phyloP scores from a whole-genome alignment of 2,329 filamentous ascomycete genomes.

The Aureobasidium sp. region DNA sequence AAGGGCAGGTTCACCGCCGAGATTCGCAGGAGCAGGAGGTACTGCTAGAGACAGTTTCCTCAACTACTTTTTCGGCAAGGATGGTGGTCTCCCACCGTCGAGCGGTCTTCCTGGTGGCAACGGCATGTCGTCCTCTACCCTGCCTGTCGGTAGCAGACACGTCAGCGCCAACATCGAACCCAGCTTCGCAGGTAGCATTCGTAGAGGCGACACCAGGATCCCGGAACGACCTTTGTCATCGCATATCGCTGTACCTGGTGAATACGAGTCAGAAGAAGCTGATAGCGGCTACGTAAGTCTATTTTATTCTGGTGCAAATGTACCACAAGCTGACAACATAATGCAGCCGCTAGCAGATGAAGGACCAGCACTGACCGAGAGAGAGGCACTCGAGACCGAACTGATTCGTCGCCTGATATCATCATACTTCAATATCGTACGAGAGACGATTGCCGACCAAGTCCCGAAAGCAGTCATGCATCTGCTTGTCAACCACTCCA shows the following conservation, averaged over 20 bases:
- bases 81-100: slow-evolving; percentile 52
- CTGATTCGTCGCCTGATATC: slow-evolving; percentile 93
- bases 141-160: slow-evolving; percentile 51
- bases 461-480: slow-evolving; percentile 99
- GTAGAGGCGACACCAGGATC: slow-evolving; percentile 56
- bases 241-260: slow-evolving; percentile 25
- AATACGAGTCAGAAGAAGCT: slow-evolving; percentile 33
- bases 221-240: slow-evolving; percentile 32
- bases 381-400: slow-evolving; percentile 95
- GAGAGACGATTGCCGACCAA: slow-evolving; percentile 96
- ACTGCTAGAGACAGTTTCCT: slow-evolving; percentile 84
- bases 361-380: slow-evolving; percentile 85
- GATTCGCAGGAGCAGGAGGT: slow-evolving; percentile 51
- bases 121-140: slow-evolving; percentile 23
- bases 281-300: slow-evolving; percentile 54
- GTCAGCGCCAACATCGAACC: slow-evolving; percentile 73
- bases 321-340: slow-evolving; percentile 29
- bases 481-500: slow-evolving; percentile 94
- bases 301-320: background rate
- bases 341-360: slow-evolving; percentile 39
- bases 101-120: background rate
- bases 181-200: slow-evolving; percentile 75
- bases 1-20: slow-evolving; percentile 55
- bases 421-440: slow-evolving; percentile 98
- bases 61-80: slow-evolving; percentile 98